Conservation (phyloP, 1,284 basidiomycete species). For the Amylostereum areolatum region DNA sequence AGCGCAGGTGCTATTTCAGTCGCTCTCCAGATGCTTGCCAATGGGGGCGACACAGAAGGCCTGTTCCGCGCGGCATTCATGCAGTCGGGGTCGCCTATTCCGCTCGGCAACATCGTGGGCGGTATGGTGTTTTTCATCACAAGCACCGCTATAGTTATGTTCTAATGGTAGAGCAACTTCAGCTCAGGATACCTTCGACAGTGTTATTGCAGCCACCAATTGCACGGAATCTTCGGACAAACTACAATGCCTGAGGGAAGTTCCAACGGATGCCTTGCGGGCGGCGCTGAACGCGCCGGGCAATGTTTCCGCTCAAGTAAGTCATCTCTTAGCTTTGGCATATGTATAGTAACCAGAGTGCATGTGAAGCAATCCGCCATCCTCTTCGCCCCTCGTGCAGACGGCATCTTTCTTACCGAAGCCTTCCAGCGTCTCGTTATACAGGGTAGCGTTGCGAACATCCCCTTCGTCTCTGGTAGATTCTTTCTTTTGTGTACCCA, state of each 20-base stretch:
- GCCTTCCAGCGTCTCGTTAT: conserved; percentile 13
- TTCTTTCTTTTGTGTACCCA: background rate
- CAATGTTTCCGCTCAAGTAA: conserved; percentile 21
- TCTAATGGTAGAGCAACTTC: conserved; percentile 32
- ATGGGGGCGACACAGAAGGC: conserved; percentile 24
- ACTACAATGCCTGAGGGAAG: conserved; percentile 33
- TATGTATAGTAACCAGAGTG: background rate
- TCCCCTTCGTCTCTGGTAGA: conserved; percentile 20
- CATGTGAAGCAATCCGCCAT: conserved; percentile 13
- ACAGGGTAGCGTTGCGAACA: conserved; percentile 16
- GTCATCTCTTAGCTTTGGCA: background rate
- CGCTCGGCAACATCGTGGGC: conserved; percentile 22
- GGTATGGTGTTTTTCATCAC: conserved; percentile 27
- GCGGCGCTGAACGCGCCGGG: conserved; percentile 23
- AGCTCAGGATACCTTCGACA: conserved; percentile 26
- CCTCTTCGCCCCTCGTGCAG: conserved; percentile 32
- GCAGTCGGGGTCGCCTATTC: conserved; percentile 29
- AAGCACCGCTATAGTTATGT: conserved; percentile 22
- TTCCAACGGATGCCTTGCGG: conserved; percentile 23
- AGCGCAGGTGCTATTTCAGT: conserved; percentile 35
- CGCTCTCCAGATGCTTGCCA: conserved; percentile 23
- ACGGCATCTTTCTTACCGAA: conserved; percentile 26
- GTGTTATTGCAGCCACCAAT: conserved; percentile 22
- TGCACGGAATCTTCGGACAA: conserved; percentile 27
- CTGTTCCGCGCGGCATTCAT: conserved; percentile 29